phyloP scores from a whole-genome alignment of 768 basidiomycete species.

The Macrolepiota fuliginosa region DNA sequence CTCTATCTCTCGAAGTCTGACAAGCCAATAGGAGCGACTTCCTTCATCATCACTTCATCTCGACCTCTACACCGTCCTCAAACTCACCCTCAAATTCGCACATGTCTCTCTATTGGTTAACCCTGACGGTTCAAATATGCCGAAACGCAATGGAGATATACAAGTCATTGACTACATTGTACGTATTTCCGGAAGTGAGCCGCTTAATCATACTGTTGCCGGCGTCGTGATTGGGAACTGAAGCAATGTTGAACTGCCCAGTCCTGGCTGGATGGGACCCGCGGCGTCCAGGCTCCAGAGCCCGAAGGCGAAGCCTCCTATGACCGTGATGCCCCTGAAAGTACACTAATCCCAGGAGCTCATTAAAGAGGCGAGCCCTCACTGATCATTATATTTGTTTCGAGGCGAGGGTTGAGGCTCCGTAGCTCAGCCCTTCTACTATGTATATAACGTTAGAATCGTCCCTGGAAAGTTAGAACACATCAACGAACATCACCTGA shows the following conservation, averaged over 20 bases:
- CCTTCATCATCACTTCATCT: constrained; percentile 90
- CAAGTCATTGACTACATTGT: constrained; percentile 86
- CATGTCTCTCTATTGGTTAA: constrained; percentile 92
- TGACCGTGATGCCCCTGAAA: constrained; percentile 52
- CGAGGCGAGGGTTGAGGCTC: background rate
- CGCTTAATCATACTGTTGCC: constrained; percentile 5
- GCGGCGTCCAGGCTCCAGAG: constrained; percentile 30
- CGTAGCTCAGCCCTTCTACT: constrained; percentile 72
- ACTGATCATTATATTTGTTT: background rate
- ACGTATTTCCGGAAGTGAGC: constrained; percentile 16
- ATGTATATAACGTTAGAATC: constrained; percentile 84
- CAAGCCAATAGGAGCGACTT: constrained; percentile 79
- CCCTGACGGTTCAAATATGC: constrained; percentile 90
- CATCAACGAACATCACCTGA: constrained; percentile 85
- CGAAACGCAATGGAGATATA: constrained; percentile 90
- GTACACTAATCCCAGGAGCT: constrained; percentile 80
- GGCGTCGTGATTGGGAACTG: constrained; percentile 89
- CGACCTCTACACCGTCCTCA: constrained; percentile 80
- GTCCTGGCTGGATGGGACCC: constrained; percentile 91
- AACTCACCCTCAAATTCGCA: constrained; percentile 74
- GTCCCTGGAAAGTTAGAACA: constrained; percentile 86
- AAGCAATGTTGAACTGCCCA: constrained; percentile 88
- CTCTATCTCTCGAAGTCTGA: background rate
- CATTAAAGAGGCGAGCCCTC: constrained; percentile 43
- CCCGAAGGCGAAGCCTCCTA: constrained; percentile 16